Evolutionary conservation across 805 yeast species (phyloP).

Genomic region (Starmerella sp.): DNA sequence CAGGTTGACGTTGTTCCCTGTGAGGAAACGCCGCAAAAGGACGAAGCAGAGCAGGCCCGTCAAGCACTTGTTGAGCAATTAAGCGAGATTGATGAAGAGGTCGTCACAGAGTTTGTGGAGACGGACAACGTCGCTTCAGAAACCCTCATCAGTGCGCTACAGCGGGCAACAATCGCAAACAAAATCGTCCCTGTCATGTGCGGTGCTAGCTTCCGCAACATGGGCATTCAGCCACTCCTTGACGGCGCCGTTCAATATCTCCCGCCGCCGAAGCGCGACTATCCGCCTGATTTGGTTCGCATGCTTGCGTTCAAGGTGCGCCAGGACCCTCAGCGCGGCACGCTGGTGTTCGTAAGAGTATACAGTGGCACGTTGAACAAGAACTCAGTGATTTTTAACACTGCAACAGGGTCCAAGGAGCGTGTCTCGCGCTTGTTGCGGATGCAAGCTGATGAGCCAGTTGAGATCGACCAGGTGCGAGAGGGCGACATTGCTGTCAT

Average conservation of each 20-base stretch:
- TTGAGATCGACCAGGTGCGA: slow-evolving; percentile 49
- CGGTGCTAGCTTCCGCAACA: slow-evolving; percentile 84
- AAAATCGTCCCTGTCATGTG: slow-evolving; percentile 70
- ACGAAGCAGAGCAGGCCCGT: slow-evolving; percentile 32
- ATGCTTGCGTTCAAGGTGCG: slow-evolving; percentile 88
- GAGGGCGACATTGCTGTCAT: slow-evolving; percentile 89
- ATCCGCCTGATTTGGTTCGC: slow-evolving; percentile 44
- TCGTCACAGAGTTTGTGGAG: slow-evolving; percentile 69
- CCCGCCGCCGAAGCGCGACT: slow-evolving; percentile 63
- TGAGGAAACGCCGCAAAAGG: slow-evolving; percentile 22
- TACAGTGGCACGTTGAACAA: slow-evolving; percentile 67
- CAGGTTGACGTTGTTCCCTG: slow-evolving; percentile 36
- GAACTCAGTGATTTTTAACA: slow-evolving; percentile 52
- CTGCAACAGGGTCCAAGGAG: slow-evolving; percentile 56
- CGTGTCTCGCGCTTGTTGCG: slow-evolving; percentile 56
- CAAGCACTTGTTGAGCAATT: slow-evolving; percentile 74
- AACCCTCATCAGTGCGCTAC: slow-evolving; percentile 48
- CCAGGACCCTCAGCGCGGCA: slow-evolving; percentile 67
- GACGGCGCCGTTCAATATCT: slow-evolving; percentile 70
- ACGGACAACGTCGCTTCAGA: slow-evolving; percentile 38
- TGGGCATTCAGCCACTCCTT: slow-evolving; percentile 88
- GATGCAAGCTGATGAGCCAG: slow-evolving; percentile 83
- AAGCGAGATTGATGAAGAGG: slow-evolving; percentile 67
- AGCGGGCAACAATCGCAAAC: slow-evolving; percentile 48
- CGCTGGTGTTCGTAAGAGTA: slow-evolving; percentile 75